Evolutionary conservation across 78 protist genomes (phyloP), one percentile per base, ranked within the genome.

Genomic region (Dictyostelium firmibasis): DNA sequence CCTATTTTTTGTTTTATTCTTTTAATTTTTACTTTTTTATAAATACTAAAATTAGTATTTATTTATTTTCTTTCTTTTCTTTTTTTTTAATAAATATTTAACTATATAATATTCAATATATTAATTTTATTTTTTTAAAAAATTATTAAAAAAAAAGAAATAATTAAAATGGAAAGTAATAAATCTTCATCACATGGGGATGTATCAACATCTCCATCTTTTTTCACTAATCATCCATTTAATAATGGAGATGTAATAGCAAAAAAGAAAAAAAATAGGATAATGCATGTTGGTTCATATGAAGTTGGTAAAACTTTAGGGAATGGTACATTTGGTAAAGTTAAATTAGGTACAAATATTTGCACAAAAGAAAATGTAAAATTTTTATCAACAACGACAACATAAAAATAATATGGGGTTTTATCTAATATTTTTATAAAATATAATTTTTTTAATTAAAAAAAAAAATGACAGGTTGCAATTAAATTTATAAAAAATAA

Each of bases 251-350:
- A 81, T n/a, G 35, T 33, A 33, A 18, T 33, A 2, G 18, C 69
- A 27, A 88, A 88, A 79, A 83, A 88, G n/a, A 88, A 88, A 79
- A 88, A 87, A 64, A 76, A 78, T 31, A 76, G 93, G 50, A 79
- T 86, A 27, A 69, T 72, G 70, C 93, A 88, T 79, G 93, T 88
- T 36, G 93, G 93, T 31, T 78, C 86, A 1, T 88, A 62, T 78
- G 93, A 88, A 88, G 76, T 92, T n/a, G 96, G 96, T 1, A 92
- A 92, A 81, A 92, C 96, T 11, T 53, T 92, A 10, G 96, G 96
- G 2, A 85, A 92, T 78, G 96, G 96, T 4, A 79, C 83, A 6
- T 92, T 92, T 92, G 96, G 96, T 3, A 92, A 92, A 76, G 96
- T 92, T n/a, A 92, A 92, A 72, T 57, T 92, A 41, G 96, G 96